phyloP scores from a whole-genome alignment of 345 rosid genomes.

The Excoecaria cochinchinensis region DNA sequence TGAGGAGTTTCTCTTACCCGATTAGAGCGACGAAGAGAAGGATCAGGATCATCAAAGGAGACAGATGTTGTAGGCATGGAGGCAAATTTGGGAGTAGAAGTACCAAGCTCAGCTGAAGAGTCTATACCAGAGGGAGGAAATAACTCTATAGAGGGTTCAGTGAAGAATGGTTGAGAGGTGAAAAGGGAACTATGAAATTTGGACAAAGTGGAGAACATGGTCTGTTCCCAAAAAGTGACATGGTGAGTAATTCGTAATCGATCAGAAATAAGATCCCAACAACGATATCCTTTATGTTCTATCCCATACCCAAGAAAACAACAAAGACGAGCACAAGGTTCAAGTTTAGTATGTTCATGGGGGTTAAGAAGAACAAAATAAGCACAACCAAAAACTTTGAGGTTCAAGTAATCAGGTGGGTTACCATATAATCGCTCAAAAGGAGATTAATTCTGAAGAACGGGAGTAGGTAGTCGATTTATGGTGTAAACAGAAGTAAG shows the following conservation, averaged over 20 bases:
- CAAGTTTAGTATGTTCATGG: background rate
- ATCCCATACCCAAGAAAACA: background rate
- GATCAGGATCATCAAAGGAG: background rate
- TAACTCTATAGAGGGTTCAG: background rate
- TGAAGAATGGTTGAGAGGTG: background rate
- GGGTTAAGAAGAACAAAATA: slow-evolving; percentile 2
- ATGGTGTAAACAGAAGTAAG: background rate
- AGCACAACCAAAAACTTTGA: background rate
- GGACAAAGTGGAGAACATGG: background rate
- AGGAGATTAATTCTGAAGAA: background rate
- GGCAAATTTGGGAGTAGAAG: background rate
- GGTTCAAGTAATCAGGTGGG: too few species aligned
- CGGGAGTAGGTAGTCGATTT: background rate
- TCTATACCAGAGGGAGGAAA: background rate
- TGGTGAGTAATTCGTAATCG: background rate
- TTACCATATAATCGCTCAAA: too few species aligned
- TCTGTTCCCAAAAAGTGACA: background rate
- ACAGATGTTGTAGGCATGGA: background rate
- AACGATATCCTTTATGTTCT: background rate
- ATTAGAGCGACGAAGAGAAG: background rate
- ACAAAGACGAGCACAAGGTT: background rate
- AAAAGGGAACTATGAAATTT: background rate
- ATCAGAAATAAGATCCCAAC: too few species aligned
- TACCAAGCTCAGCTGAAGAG: background rate
- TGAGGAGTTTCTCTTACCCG: background rate